Evolutionary conservation across 2,329 filamentous ascomycete genomes (phyloP), one percentile per base, ranked within the genome.

Genomic region (Xylaria multiplex): DNA sequence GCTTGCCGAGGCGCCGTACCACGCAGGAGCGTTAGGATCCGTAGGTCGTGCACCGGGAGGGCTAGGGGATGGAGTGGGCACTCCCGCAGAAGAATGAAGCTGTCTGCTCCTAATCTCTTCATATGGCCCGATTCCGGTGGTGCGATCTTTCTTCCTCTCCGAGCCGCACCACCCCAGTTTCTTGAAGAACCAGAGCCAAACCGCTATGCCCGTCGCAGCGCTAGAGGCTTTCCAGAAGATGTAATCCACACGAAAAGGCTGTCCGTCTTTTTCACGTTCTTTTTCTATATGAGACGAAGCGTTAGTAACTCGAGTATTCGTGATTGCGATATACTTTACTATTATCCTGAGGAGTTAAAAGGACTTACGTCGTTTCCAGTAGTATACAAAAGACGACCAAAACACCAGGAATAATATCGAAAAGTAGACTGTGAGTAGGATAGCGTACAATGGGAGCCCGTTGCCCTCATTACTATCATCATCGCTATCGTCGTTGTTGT

Each of bases 161-260:
- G 56, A 43, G 11, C 59, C 58, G 16, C 37, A 66, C 48, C 54
- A 64, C 52, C 59, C 53, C 24, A 14, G 48, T 19, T 35, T 57
- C 56, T 67, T 55, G 27, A 66, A 60, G 11, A 69, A 30, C 69
- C 65, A 70, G 54, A 68, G 64, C 60, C 62, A 58, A 24, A 68
- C 49, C 62, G 62, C 65, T 43, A 72, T 35, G 11, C 67, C 67
- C 7, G 65, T 68, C 4, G 67, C 65, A 1, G 59, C 40, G 50
- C 63, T 68, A 24, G 67, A 67, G 22, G 70, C 65, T 52, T 70
- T 70, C 70, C 67, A 72, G 22, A 70, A 16, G 37, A 63, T 56
- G 45, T 67, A 53, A 6, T 59, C 58, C 6, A 22, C 24, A 30
- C 70, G 69, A 35, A 64, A 63, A 6, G 50, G 32, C 24, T 64